Base-by-base conservation (phyloP, 2,329 filamentous ascomycete species). In the Albifimbria verrucaria region DNA sequence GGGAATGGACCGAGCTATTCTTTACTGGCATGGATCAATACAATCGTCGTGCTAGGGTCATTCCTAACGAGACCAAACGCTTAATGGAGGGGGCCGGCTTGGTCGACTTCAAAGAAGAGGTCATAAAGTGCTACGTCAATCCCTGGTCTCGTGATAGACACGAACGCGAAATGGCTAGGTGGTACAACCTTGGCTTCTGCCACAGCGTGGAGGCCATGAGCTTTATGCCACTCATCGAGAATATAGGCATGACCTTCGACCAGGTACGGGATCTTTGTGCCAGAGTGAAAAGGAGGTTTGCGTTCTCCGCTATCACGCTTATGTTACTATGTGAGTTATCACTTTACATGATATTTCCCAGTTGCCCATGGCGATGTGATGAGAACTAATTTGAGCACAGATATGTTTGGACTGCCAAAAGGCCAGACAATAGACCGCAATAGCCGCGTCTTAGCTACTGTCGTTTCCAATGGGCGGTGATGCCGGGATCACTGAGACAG, bases 181-280 rank as follows among this genome's bases (percentile, higher is more conserved):
- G 90, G 89, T 96, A 95, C 72, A 92, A 93, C 64, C 75, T 93
- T 22, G 87, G 85, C 39, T 77, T 96, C 60, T 85, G 81, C 11
- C 83, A 89, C 64, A 88, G 88, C 23, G 72, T 95, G 48, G 83
- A 91, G 61, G 85, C 86, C 12, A 76, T 95, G 62, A 87, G 86
- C 58, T 70, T 94, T 62, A 88, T 81, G 32, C 88, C 92, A 7
- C 79, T 97, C 65, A 86, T 82, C 44, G 81, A 71, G 50, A 62
- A 66, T 36, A 53, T 68, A 18, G 59, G 86, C 53, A 66, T 67
- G 62, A 62, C 54, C 3, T 76, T 86, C 42, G 81, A 83, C 50
- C 76, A 89, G 55, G 86, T 95, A 46, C 73, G 77, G 52, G 76
- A 78, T 17, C 74, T 95, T 32, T 76, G 86, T 45, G 72, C 77